Conservation (phyloP, 129 eudicot genomes). For the Ambrosia artemisiifolia region DNA sequence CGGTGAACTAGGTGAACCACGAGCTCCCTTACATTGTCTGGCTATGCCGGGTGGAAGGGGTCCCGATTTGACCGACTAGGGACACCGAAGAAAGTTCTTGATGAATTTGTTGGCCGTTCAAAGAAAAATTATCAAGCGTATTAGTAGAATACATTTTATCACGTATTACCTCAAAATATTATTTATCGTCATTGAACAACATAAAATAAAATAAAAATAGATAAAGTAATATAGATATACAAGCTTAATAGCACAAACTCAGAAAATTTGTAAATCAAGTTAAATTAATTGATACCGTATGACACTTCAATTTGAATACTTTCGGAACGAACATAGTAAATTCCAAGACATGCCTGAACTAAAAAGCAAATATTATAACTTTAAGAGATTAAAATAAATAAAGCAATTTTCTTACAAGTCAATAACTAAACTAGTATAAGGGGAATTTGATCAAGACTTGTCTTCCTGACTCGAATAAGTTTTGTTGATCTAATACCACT, state of each 20-base stretch:
- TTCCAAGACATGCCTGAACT: neutral
- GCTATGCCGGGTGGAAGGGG: too few species aligned
- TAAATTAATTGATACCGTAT: neutral
- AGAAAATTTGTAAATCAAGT: neutral
- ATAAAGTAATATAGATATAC: neutral
- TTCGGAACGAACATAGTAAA: neutral
- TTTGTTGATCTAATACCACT: conserved; percentile 9
- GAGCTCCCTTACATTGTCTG: too few species aligned
- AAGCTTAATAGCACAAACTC: neutral
- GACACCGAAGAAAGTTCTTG: too few species aligned
- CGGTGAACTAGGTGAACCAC: too few species aligned
- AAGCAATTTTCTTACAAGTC: neutral
- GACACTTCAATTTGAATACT: neutral
- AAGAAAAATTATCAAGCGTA: too few species aligned
- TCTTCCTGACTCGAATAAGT: neutral
- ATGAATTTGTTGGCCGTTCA: too few species aligned
- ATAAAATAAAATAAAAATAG: neutral
- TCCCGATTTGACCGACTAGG: too few species aligned
- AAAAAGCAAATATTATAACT: neutral
- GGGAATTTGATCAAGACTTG: conserved; percentile 16
- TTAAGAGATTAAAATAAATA: neutral
- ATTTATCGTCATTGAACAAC: too few species aligned
- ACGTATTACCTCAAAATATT: too few species aligned
- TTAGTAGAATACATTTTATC: too few species aligned
- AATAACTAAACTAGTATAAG: neutral